These are phyloP conservation scores for Russula compacta DNA, from an alignment of 768 basidiomycete genomes.

Conservation along the genomic window DNA sequence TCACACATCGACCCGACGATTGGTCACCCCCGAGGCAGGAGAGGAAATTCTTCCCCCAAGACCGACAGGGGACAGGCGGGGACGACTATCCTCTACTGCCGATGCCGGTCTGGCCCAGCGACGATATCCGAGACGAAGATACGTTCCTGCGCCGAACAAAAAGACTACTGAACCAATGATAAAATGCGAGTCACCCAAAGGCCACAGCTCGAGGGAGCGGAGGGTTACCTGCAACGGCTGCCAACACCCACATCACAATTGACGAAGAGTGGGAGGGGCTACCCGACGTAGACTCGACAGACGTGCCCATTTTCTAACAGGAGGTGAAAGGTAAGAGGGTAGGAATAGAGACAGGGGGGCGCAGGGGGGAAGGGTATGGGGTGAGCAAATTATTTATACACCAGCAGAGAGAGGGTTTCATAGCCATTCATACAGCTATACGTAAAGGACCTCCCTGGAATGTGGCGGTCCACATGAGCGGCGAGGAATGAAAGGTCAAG, in stretches of 20 bases:
- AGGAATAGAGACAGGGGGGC: neutral
- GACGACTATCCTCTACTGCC: neutral
- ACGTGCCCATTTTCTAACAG: neutral
- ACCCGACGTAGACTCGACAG: neutral
- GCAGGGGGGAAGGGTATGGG: neutral
- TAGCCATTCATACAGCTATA: too few species aligned
- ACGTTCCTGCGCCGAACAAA: neutral
- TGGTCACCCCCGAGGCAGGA: neutral
- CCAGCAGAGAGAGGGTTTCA: too few species aligned
- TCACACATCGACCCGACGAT: neutral
- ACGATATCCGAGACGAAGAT: neutral
- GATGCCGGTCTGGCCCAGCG: neutral
- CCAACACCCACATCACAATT: neutral
- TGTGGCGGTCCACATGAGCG: too few species aligned
- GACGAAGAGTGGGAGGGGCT: neutral
- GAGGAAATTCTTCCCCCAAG: neutral
- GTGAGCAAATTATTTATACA: too few species aligned
- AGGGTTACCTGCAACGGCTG: neutral
- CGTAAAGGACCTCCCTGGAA: too few species aligned
- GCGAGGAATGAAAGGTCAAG: too few species aligned
- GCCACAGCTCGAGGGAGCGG: neutral
- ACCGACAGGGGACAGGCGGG: neutral
- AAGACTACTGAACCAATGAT: neutral
- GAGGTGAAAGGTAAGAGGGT: neutral
- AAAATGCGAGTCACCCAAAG: neutral